Conservation (phyloP, 2,329 filamentous ascomycete genomes). For the Ophiocordyceps sinensis region DNA sequence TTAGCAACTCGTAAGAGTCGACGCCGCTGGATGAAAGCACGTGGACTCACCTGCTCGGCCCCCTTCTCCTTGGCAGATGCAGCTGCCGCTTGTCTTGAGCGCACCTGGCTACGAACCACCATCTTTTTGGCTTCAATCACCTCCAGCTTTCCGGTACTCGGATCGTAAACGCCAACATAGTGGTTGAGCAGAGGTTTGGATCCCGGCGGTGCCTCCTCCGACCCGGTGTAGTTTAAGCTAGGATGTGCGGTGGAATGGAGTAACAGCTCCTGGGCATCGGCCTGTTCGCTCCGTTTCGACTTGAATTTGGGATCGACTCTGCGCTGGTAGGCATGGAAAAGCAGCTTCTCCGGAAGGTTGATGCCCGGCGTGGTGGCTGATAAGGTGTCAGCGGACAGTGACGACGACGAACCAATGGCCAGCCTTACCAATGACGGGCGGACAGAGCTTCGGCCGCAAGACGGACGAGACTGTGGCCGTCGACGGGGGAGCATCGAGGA, state of each 20-base stretch:
- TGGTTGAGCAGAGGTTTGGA: slow-evolving; percentile 35
- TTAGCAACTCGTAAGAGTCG: not conserved
- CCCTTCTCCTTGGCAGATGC: slow-evolving; percentile 25
- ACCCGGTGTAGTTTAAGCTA: slow-evolving; percentile 44
- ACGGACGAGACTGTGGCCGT: slow-evolving; percentile 32
- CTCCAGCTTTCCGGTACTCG: slow-evolving; percentile 41
- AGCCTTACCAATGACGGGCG: slow-evolving; percentile 37
- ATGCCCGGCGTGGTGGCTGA: slow-evolving; percentile 22
- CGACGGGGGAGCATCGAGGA: slow-evolving; percentile 24
- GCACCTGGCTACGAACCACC: slow-evolving; percentile 41
- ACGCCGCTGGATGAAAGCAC: not conserved
- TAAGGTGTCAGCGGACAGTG: not conserved
- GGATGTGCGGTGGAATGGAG: slow-evolving; percentile 43
- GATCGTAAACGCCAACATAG: slow-evolving; percentile 51
- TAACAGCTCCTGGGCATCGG: slow-evolving; percentile 32
- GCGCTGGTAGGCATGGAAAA: slow-evolving; percentile 36
- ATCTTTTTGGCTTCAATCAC: slow-evolving; percentile 52
- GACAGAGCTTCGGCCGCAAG: slow-evolving; percentile 28
- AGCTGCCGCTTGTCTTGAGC: slow-evolving; percentile 36
- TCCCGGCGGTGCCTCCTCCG: slow-evolving; percentile 25
- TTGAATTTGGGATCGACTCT: slow-evolving; percentile 18
- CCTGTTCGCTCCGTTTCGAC: slow-evolving; percentile 23
- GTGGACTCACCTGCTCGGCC: slow-evolving; percentile 12
- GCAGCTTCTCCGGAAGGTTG: slow-evolving; percentile 16
- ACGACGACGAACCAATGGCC: not conserved